Evolutionary conservation across 1,284 basidiomycete genomes (phyloP).

Genomic region (Hemileia vastatrix): DNA sequence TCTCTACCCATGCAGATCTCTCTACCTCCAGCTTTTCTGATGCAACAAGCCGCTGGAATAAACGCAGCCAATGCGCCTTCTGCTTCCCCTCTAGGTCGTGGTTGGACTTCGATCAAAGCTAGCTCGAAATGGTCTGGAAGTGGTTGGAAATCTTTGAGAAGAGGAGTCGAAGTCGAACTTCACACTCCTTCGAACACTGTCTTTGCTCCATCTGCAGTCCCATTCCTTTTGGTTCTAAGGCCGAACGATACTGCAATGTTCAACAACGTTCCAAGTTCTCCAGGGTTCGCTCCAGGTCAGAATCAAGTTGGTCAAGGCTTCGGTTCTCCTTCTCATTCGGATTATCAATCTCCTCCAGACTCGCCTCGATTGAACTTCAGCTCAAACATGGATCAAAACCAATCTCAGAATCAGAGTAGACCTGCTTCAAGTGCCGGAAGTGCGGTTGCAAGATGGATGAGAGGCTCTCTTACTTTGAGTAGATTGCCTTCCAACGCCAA

Average conservation of each 20-base stretch:
- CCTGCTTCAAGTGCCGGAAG: neutral
- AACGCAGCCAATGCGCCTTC: constrained; percentile 4
- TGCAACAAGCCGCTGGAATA: neutral
- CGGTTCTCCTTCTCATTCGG: neutral
- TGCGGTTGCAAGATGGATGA: neutral
- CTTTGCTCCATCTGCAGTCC: constrained; percentile 34
- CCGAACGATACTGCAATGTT: constrained; percentile 34
- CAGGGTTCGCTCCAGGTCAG: neutral
- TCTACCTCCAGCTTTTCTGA: constrained; percentile 7
- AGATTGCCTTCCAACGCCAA: neutral
- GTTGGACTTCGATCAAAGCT: constrained; percentile 31
- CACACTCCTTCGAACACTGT: constrained; percentile 26
- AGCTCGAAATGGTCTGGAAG: constrained; percentile 35
- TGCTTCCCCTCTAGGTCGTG: constrained; percentile 25
- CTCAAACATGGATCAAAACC: neutral
- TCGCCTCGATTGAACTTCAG: neutral
- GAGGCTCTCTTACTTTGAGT: neutral
- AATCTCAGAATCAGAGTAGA: neutral
- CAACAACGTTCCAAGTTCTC: constrained; percentile 12
- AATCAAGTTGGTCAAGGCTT: neutral
- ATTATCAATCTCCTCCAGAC: neutral
- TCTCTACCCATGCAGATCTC: constrained; percentile 31
- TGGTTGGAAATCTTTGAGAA: constrained; percentile 28
- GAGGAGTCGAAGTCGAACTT: constrained; percentile 32
- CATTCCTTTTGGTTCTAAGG: constrained; percentile 34